These are phyloP conservation scores for Penicillium lividum DNA, from an alignment of 495 filamentous ascomycete genomes.

Conservation along the genomic window DNA sequence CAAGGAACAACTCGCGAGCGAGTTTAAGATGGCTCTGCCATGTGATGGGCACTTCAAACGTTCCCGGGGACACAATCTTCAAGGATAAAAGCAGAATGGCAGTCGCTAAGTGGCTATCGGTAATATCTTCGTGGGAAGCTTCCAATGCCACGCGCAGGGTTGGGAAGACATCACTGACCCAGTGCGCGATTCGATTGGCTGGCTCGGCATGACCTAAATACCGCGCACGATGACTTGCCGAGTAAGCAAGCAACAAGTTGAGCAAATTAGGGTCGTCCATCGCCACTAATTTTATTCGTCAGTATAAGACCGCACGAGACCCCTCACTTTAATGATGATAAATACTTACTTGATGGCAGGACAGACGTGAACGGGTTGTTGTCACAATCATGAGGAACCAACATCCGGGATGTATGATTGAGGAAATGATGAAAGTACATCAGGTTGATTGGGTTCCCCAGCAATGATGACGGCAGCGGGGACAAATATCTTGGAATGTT, in stretches of 20 bases:
- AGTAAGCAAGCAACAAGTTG: constrained; percentile 78
- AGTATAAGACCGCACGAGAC: constrained; percentile 9
- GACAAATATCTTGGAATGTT: constrained; percentile 65
- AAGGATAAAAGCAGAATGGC: constrained; percentile 86
- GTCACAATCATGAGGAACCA: constrained; percentile 74
- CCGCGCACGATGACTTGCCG: constrained; percentile 77
- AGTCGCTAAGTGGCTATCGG: constrained; percentile 75
- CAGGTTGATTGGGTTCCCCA: constrained; percentile 77
- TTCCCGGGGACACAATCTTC: constrained; percentile 82
- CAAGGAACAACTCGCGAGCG: constrained; percentile 73
- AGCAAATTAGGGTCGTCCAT: constrained; percentile 67
- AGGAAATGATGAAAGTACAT: constrained; percentile 78
- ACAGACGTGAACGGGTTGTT: constrained; percentile 74
- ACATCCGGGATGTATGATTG: constrained; percentile 72
- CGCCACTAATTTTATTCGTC: constrained; percentile 53
- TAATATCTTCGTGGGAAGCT: constrained; percentile 57
- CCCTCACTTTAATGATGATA: background rate
- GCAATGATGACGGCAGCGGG: constrained; percentile 64
- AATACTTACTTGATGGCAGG: constrained; percentile 62
- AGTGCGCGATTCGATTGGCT: constrained; percentile 72
- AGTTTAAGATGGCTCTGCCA: constrained; percentile 81
- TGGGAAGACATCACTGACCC: constrained; percentile 78
- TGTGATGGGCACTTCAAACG: constrained; percentile 69
- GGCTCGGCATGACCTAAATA: constrained; percentile 75
- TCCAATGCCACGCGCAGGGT: constrained; percentile 68